Evolutionary conservation across 2,329 filamentous ascomycete genomes (phyloP), one percentile per base, ranked within the genome.

Genomic region (Penicillium thymicola): DNA sequence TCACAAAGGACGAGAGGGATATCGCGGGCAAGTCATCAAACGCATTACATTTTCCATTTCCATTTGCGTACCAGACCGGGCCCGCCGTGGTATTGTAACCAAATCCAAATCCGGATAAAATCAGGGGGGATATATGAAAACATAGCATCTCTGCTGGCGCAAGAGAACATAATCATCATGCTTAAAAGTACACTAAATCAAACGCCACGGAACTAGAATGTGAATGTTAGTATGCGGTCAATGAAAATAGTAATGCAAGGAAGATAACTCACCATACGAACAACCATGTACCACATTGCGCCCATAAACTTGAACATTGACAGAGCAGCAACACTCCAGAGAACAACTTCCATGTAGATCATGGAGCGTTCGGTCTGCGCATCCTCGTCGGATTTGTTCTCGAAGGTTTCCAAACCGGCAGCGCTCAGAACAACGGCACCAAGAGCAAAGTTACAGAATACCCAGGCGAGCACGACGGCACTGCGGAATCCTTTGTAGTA

Each of bases 401-500:
- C 78, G 49, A 92, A 82, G 58, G 82, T 82, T 64, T 95, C 87
- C 60, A 97, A 75, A 2, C 94, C 93, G 25, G 89, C 93, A 1
- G 90, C 87, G 70, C 89, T 92, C 63, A 99, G 79, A 8, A 99
- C 93, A 2, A 95, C 82, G 0, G 93, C 93, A 0, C 85, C 86
- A 6, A 99, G 85, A 0, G 85, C 92, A 72, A 99, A 89, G 75
- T 99, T 99, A 70, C 87, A 92, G 67, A 97, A 90, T 82, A 99
- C 96, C 94, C 94, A 99, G 63, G 89, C 86, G 49, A 97, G 79
- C 30, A 99, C 94, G 64, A 97, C 92, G 28, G 90, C 85, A 21
- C 90, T 95, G 60, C 94, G 86, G 73, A 99, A 96, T 63, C 92
- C 94, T 68, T 92, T 92, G 82, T 99, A 99, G 77, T 97, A 99